Evolutionary conservation across 805 yeast species (phyloP).

Genomic region (Lipomyces chichibuensis): DNA sequence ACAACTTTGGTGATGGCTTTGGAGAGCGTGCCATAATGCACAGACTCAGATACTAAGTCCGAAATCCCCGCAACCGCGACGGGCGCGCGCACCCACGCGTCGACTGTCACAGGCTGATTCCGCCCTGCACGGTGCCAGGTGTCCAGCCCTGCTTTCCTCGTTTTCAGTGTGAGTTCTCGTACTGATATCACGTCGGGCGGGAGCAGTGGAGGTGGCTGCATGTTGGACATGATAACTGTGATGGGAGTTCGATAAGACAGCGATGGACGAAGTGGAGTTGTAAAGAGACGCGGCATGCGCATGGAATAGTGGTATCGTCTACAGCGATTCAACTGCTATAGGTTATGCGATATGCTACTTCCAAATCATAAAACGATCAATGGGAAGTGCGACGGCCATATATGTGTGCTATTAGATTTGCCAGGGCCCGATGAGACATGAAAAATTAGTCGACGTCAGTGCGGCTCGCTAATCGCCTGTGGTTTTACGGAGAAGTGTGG

Average conservation of each 20-base stretch:
- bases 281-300: not conserved
- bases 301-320: not conserved
- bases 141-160: slow-evolving; percentile 36
- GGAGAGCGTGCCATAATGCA: slow-evolving; percentile 86
- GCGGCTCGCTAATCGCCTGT: not conserved
- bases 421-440: not conserved
- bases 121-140: slow-evolving; percentile 38
- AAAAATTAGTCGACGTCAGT: not conserved
- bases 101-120: slow-evolving; percentile 66
- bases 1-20: slow-evolving; percentile 62
- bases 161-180: slow-evolving; percentile 58
- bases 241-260: not conserved
- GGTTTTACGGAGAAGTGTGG: not conserved
- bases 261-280: not conserved
- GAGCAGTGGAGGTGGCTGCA: slow-evolving; percentile 22
- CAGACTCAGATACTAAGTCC: slow-evolving; percentile 79
- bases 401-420: not conserved
- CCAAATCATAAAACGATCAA: not conserved
- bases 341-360: not conserved
- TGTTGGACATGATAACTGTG: not conserved
- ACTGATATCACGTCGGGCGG: slow-evolving; percentile 29
- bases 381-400: not conserved
- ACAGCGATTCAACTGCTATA: not conserved
- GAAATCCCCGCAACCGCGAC: slow-evolving; percentile 73
- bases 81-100: slow-evolving; percentile 64